These are phyloP conservation scores for Glycine tomentella DNA, from an alignment of 306 rosid species.

Conservation along the genomic window DNA sequence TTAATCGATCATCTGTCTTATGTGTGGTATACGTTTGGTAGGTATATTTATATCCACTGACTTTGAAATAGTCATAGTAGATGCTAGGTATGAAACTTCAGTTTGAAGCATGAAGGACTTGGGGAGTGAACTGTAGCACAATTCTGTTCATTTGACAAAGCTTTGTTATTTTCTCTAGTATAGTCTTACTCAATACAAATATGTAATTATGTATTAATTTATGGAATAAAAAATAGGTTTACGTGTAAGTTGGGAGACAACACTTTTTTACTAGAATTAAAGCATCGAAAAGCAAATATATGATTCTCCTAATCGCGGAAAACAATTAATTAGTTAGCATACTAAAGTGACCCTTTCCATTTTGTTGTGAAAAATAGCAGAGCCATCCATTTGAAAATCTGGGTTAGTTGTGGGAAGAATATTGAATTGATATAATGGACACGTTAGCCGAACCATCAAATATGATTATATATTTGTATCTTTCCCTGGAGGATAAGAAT, in stretches of 20 bases:
- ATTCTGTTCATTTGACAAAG: conserved; percentile 3
- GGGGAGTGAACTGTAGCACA: conserved; percentile 34
- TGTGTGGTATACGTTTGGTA: conserved; percentile 29
- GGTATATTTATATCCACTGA: conserved; percentile 23
- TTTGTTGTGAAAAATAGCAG: conserved; percentile 30
- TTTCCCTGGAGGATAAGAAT: conserved; percentile 40
- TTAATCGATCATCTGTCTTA: background rate
- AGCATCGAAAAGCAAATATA: conserved; percentile 48
- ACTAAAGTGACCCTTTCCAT: conserved; percentile 30
- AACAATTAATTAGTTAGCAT: conserved; percentile 39
- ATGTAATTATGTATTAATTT: background rate
- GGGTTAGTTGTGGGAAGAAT: conserved; percentile 36
- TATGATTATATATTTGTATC: conserved; percentile 28
- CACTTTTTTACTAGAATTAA: conserved; percentile 55
- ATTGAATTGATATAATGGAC: conserved; percentile 36
- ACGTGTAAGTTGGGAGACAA: conserved; percentile 45
- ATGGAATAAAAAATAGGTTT: conserved; percentile 22
- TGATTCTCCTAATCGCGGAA: conserved; percentile 51
- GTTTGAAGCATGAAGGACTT: conserved; percentile 33
- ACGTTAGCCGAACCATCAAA: conserved; percentile 23
- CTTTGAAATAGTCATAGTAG: conserved; percentile 42
- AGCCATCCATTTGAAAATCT: conserved; percentile 30
- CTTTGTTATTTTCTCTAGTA: background rate
- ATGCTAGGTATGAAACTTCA: conserved; percentile 34
- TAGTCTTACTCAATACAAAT: background rate